Conservation (phyloP, 768 basidiomycete genomes). For the Mycena filopes region DNA sequence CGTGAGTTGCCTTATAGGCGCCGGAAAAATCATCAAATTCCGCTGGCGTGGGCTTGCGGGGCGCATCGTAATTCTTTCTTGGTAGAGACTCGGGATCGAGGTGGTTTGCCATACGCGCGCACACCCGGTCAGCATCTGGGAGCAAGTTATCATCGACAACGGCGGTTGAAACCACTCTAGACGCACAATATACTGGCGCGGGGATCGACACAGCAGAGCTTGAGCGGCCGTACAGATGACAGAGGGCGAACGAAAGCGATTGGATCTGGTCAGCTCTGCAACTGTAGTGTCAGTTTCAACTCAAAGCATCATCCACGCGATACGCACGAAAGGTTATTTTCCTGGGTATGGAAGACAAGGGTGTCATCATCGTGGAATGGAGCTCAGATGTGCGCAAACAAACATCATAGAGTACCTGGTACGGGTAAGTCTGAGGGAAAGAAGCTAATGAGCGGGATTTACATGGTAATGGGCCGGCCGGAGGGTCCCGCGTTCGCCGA, state of each 20-base stretch:
- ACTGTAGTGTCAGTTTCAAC: constrained; percentile 11
- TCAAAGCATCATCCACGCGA: neutral
- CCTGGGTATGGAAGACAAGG: constrained; percentile 38
- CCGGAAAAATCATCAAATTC: neutral
- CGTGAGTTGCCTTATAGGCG: neutral
- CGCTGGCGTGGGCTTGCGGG: neutral
- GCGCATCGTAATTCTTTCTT: neutral
- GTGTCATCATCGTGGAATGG: neutral
- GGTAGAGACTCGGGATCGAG: constrained; percentile 55
- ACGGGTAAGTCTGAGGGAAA: neutral
- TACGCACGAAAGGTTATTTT: constrained; percentile 68
- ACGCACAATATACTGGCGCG: constrained; percentile 84
- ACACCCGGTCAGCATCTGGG: constrained; percentile 81
- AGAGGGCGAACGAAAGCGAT: constrained; percentile 74
- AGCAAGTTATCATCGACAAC: neutral
- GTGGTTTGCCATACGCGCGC: constrained; percentile 68
- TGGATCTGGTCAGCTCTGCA: constrained; percentile 73
- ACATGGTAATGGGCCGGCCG: constrained; percentile 56
- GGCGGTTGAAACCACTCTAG: too few species aligned
- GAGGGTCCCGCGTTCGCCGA: constrained; percentile 77
- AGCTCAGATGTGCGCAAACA: constrained; percentile 32
- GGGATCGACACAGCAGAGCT: constrained; percentile 88
- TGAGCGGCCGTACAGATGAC: constrained; percentile 82
- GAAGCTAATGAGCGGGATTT: constrained; percentile 32
- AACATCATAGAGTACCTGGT: constrained; percentile 50